Conservation (phyloP, 768 basidiomycete species). For the Dacryopinax primogenitus region DNA sequence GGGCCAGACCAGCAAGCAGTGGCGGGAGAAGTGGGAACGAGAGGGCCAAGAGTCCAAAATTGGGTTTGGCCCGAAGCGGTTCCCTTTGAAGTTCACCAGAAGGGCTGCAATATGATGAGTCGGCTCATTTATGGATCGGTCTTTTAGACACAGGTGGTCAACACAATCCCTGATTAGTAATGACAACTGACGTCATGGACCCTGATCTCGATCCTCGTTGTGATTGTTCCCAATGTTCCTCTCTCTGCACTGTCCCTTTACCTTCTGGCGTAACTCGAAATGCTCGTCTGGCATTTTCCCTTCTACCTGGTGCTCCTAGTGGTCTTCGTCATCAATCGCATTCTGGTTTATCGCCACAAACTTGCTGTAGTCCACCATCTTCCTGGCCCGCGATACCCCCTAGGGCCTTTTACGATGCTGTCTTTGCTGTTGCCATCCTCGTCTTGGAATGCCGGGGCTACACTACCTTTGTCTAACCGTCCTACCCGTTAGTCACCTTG, state of each 20-base stretch:
- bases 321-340: background rate
- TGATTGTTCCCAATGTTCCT: too few relatives aligned
- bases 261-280: background rate
- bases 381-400: background rate
- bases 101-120: background rate
- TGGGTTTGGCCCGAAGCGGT: background rate
- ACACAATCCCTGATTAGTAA: too few relatives aligned
- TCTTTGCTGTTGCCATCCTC: background rate
- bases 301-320: background rate
- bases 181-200: too few relatives aligned
- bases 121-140: background rate
- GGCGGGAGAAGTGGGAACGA: background rate
- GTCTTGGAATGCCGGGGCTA: background rate
- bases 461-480: background rate
- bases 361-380: background rate
- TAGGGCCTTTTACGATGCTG: background rate
- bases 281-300: background rate
- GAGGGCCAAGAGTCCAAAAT: background rate
- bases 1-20: background rate
- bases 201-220: too few relatives aligned
- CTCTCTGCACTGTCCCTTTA: background rate
- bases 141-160: background rate
- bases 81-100: background rate
- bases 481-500: background rate
- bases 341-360: background rate